These are phyloP conservation scores for Pichia sorboxylosa DNA, from an alignment of 1,139 yeast genomes.

Conservation along the genomic window DNA sequence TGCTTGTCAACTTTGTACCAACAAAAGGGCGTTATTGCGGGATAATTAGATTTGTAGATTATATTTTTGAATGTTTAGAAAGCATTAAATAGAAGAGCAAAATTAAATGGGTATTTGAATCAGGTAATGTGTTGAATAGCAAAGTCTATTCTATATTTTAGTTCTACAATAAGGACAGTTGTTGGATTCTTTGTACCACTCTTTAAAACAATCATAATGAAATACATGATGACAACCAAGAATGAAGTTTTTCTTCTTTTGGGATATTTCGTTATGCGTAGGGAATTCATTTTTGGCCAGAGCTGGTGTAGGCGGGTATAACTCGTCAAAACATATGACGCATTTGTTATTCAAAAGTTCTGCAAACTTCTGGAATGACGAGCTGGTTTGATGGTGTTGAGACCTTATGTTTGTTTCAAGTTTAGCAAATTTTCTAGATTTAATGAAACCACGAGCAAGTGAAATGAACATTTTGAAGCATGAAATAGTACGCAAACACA, in stretches of 20 bases:
- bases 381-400: not conserved
- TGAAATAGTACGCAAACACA: slow-evolving; percentile 14
- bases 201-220: slow-evolving; percentile 35
- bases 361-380: not conserved
- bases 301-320: not conserved
- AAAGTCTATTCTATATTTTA: slow-evolving; percentile 3
- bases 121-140: not conserved
- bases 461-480: slow-evolving; percentile 14
- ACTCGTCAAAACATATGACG: slow-evolving; percentile 1
- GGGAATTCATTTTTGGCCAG: too few relatives aligned
- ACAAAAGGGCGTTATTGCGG: not conserved
- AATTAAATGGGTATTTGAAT: not conserved
- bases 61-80: too few relatives aligned
- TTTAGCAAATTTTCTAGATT: slow-evolving; percentile 12
- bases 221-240: slow-evolving; percentile 34
- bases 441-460: slow-evolving; percentile 15
- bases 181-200: slow-evolving; percentile 33
- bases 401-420: not conserved
- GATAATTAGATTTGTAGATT: too few relatives aligned
- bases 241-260: not conserved
- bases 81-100: too few relatives aligned
- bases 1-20: not conserved
- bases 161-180: slow-evolving; percentile 39
- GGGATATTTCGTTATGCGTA: not conserved
- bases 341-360: slow-evolving; percentile 1